Percentiles rank a stretch among this genome's conserved stretches.
Conservation (phyloP, 192 early-diverging fungal genomes). For the Jimgerdemannia flammicorona region DNA sequence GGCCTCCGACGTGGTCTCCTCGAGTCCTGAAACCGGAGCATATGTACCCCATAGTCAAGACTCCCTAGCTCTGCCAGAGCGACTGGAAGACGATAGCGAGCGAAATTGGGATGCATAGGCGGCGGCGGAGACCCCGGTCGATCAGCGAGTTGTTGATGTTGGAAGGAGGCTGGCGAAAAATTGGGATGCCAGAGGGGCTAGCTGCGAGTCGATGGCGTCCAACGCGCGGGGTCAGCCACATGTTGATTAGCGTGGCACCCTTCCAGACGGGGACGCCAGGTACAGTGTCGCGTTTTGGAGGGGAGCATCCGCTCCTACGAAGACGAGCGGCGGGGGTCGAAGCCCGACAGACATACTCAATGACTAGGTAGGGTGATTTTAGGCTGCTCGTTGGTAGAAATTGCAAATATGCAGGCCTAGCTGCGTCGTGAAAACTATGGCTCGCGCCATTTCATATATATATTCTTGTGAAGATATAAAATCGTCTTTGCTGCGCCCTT, state of each 20-base stretch:
- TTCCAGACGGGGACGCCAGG: not conserved
- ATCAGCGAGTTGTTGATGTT: constrained; percentile 34
- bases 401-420: no score
- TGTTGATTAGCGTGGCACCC: not conserved
- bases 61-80: constrained; percentile 20
- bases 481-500: no score
- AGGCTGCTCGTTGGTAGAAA: no score
- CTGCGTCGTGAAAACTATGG: no score
- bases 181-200: not conserved
- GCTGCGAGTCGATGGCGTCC: not conserved
- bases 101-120: constrained; percentile 31
- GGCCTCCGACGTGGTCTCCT: no score
- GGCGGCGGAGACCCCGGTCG: constrained; percentile 25
- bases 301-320: no score
- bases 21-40: constrained; percentile 27
- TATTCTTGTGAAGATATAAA: no score
- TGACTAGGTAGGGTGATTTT: no score
- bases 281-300: no score
- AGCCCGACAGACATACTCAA: no score
- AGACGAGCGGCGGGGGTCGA: no score
- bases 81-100: constrained; percentile 31
- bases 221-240: not conserved
- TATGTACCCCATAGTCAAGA: constrained; percentile 29
- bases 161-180: constrained; percentile 3
- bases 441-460: no score